Percentiles rank a stretch among this genome's conserved stretches.
Conservation (phyloP, 2,329 filamentous ascomycete species). For the Fusarium miscanthi region DNA sequence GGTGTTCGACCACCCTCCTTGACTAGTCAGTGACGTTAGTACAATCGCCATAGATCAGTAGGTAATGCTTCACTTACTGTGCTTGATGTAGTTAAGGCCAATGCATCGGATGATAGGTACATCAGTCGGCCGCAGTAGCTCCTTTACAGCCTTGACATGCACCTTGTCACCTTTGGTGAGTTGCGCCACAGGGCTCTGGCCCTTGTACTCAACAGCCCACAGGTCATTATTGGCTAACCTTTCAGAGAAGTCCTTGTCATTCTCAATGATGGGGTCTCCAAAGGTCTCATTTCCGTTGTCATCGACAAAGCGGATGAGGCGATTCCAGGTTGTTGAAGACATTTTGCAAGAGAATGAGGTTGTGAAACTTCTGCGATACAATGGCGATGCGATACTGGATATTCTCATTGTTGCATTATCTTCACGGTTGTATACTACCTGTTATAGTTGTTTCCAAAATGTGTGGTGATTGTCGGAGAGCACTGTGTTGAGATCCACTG, state of each 20-base stretch:
- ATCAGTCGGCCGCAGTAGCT: slow-evolving; percentile 46
- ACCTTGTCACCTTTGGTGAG: slow-evolving; percentile 45
- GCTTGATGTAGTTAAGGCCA: slow-evolving; percentile 52
- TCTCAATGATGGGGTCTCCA: slow-evolving; percentile 47
- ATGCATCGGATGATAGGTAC: slow-evolving; percentile 53
- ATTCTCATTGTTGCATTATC: neutral
- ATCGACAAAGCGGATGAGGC: slow-evolving; percentile 52
- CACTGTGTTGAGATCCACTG: neutral
- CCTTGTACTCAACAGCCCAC: slow-evolving; percentile 48
- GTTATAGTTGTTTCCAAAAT: neutral
- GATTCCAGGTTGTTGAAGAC: slow-evolving; percentile 44
- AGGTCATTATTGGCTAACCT: slow-evolving; percentile 42
- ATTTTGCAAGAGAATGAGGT: slow-evolving; percentile 21
- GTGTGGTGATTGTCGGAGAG: neutral
- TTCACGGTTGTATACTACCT: neutral
- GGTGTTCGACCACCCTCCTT: slow-evolving; percentile 63
- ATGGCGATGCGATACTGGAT: neutral
- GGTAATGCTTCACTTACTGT: slow-evolving; percentile 41
- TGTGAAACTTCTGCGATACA: slow-evolving; percentile 4
- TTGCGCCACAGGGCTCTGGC: slow-evolving; percentile 40
- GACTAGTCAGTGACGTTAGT: slow-evolving; percentile 50
- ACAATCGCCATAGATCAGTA: rapidly evolving
- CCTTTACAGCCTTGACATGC: slow-evolving; percentile 48
- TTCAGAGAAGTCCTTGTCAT: slow-evolving; percentile 43
- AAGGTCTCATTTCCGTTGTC: slow-evolving; percentile 49